A percentile compares a stretch with the other conserved stretches of the same genome.
phyloP scores from a whole-genome alignment of 495 filamentous ascomycete genomes.

The Antarctomyces pellizariae region DNA sequence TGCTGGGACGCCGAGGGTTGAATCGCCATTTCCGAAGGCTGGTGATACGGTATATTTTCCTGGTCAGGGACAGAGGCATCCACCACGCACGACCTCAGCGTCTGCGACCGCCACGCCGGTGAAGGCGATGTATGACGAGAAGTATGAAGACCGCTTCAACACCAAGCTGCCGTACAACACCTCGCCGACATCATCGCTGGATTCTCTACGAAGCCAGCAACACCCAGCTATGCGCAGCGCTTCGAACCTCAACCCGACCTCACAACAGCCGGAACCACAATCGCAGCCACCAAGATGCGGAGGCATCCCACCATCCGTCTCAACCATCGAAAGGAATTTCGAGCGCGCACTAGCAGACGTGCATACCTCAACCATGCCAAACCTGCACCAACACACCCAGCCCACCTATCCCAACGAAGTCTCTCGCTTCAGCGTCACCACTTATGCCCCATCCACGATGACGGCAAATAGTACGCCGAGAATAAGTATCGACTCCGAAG shows the following conservation, averaged over 20 bases:
- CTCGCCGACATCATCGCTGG: no score
- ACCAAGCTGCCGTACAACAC: no score
- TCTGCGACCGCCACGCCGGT: no score
- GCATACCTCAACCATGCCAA: conserved; percentile 5
- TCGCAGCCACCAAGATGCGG: conserved; percentile 10
- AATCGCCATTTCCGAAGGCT: conserved; percentile 5
- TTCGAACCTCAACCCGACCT: no score
- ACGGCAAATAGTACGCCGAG: conserved; percentile 27
- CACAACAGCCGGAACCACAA: conserved; percentile 15
- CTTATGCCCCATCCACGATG: conserved; percentile 34
- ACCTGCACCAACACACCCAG: conserved; percentile 20
- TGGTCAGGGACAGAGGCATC: no score
- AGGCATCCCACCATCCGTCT: background rate
- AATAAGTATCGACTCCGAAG: conserved; percentile 23
- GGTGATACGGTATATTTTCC: no score
- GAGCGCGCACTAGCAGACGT: conserved; percentile 9
- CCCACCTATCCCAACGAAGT: no score
- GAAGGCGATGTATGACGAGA: no score
- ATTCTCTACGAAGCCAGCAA: no score
- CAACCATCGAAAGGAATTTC: conserved; percentile 13
- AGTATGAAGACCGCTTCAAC: no score
- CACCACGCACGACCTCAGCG: no score
- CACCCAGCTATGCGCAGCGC: no score
- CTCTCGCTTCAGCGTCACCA: conserved; percentile 55
- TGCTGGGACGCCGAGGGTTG: conserved; percentile 1